phyloP scores from a whole-genome alignment of 257 asterid genomes.

The Gynochthodes officinalis region DNA sequence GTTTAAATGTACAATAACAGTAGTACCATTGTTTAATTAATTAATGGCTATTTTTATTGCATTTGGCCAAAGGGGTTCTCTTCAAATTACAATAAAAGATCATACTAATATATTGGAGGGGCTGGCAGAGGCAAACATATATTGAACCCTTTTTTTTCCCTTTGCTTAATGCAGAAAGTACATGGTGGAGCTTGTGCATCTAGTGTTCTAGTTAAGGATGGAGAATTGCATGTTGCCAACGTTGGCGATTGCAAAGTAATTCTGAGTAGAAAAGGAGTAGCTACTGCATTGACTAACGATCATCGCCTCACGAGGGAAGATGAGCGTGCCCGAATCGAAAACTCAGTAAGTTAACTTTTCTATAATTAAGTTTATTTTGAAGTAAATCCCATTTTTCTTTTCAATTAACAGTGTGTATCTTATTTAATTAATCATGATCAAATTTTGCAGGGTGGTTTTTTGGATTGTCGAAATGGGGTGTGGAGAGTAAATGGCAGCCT shows the following conservation, averaged over 20 bases:
- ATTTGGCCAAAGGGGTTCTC: too few species aligned
- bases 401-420: too few species aligned
- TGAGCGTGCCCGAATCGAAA: constrained; percentile 42
- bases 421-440: too few species aligned
- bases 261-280: constrained; percentile 38
- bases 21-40: too few species aligned
- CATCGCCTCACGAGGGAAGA: constrained; percentile 46
- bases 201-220: constrained; percentile 43
- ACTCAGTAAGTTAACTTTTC: constrained; percentile 23
- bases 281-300: constrained; percentile 38
- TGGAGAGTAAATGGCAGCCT: constrained; percentile 54
- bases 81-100: too few species aligned
- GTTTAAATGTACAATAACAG: too few species aligned
- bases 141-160: too few species aligned
- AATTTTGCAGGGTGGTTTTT: constrained; percentile 48
- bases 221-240: constrained; percentile 39
- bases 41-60: too few species aligned
- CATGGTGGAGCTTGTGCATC: constrained; percentile 57
- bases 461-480: constrained; percentile 38
- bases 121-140: too few species aligned
- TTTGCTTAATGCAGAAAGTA: constrained; percentile 36
- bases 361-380: too few species aligned
- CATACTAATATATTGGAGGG: too few species aligned
- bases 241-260: constrained; percentile 51
- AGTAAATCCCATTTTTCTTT: too few species aligned